Evolutionary conservation across 257 asterid genomes (phyloP).

Genomic region (Penstemon newberryi): DNA sequence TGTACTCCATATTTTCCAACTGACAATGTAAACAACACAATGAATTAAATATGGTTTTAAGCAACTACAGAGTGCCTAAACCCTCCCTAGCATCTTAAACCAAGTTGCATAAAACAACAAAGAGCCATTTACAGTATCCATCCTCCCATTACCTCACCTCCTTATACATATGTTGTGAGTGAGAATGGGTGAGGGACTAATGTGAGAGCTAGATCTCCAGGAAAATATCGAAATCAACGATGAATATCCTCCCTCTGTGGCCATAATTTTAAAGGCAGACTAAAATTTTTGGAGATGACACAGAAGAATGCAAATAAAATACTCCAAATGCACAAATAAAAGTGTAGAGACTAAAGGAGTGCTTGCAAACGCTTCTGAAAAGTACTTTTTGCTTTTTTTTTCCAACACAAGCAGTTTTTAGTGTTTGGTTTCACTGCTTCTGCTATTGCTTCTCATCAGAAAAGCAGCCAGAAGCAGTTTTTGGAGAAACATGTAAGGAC

Average conservation of each 20-base stretch:
- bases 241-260: background rate
- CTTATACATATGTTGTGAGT: background rate
- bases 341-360: constrained; percentile 7
- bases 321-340: constrained; percentile 2
- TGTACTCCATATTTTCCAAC: constrained; percentile 6
- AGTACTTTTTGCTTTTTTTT: too few species aligned
- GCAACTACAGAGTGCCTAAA: background rate
- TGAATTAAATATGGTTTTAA: background rate
- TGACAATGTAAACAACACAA: constrained; percentile 14
- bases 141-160: background rate
- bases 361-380: background rate
- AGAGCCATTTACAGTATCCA: background rate
- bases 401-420: too few species aligned
- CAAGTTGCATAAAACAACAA: background rate
- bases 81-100: background rate
- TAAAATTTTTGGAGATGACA: constrained; percentile 7
- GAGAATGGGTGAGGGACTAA: background rate
- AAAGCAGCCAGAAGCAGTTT: too few species aligned
- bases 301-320: constrained; percentile 5
- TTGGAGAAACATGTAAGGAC: too few species aligned
- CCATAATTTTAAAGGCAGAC: background rate
- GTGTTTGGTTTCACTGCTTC: too few species aligned
- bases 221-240: background rate
- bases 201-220: constrained; percentile 3
- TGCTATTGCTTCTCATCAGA: too few species aligned